A percentile compares a stretch with the other conserved stretches of the same genome.
phyloP scores from a whole-genome alignment of 352 stramenopile genomes.

The Globisporangium radiosum region DNA sequence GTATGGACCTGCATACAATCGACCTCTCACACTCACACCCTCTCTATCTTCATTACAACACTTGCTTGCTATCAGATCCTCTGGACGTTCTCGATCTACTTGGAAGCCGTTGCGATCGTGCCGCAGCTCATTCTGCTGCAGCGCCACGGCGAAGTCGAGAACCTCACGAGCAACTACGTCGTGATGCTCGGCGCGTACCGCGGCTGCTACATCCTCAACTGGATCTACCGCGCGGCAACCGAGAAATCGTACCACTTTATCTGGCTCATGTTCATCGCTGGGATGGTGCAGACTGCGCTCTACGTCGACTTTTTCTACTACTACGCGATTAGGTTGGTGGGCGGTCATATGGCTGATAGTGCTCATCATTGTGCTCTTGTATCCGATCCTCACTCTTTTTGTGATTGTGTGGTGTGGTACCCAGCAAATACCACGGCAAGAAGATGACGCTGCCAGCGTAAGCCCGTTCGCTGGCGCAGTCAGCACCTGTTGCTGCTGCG shows the following conservation, averaged over 20 bases:
- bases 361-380: neutral
- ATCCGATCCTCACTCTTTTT: too few species aligned
- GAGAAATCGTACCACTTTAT: conserved; percentile 97
- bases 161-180: conserved; percentile 99
- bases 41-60: too few species aligned
- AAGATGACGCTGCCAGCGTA: conserved; percentile 88
- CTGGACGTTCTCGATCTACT: conserved; percentile 99
- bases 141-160: conserved; percentile 97
- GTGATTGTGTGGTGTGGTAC: neutral
- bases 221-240: conserved; percentile 96
- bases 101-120: conserved; percentile 98
- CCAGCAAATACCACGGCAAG: conserved; percentile 87
- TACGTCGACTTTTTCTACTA: conserved; percentile 99
- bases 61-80: conserved; percentile 57
- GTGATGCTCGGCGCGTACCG: conserved; percentile 98
- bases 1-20: too few species aligned
- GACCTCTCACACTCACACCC: too few species aligned
- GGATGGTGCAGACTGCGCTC: conserved; percentile 97
- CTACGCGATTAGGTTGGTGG: conserved; percentile 89
- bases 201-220: conserved; percentile 99
- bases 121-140: conserved; percentile 99
- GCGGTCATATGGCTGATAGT: neutral
- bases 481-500: too few species aligned
- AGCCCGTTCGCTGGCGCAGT: too few species aligned
- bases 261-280: conserved; percentile 98